phyloP scores from a whole-genome alignment of 2,329 filamentous ascomycete genomes.

The Aulographum hederae region DNA sequence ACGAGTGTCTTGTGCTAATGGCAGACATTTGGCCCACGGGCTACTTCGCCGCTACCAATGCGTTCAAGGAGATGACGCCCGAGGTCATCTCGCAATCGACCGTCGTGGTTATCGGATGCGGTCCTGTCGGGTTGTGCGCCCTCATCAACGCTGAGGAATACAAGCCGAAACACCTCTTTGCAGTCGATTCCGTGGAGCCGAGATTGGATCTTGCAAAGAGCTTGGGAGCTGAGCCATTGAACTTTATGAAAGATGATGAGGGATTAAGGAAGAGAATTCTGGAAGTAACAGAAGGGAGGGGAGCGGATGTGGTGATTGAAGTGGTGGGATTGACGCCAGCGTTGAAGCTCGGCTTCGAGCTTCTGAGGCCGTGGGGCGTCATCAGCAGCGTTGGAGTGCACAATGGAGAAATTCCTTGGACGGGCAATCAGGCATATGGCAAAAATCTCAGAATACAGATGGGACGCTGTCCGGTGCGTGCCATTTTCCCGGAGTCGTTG shows the following conservation, averaged over 20 bases:
- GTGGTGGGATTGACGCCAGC: constrained; percentile 30
- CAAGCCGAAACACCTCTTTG: constrained; percentile 57
- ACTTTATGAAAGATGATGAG: constrained; percentile 41
- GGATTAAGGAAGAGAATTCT: constrained; percentile 50
- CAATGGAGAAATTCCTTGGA: constrained; percentile 29
- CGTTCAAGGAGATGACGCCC: constrained; percentile 42
- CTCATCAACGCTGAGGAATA: constrained; percentile 60
- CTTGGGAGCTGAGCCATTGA: constrained; percentile 52
- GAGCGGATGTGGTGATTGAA: constrained; percentile 64
- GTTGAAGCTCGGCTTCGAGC: constrained; percentile 27
- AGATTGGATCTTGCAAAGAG: constrained; percentile 54
- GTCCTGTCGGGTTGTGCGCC: constrained; percentile 64
- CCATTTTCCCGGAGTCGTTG: constrained; percentile 29
- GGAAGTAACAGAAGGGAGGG: constrained; percentile 59
- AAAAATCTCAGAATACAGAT: constrained; percentile 32
- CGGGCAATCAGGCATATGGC: constrained; percentile 27
- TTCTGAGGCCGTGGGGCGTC: constrained; percentile 29
- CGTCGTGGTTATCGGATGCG: constrained; percentile 69
- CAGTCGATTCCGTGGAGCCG: constrained; percentile 59
- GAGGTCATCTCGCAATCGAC: constrained; percentile 46
- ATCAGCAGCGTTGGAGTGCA: constrained; percentile 31
- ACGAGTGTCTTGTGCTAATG: constrained; percentile 68
- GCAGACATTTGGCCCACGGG: constrained; percentile 79
- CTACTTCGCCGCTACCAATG: constrained; percentile 67
- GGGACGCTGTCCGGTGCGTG: constrained; percentile 30